Percentiles rank a stretch among this genome's conserved stretches.
Conservation (phyloP, 1,284 basidiomycete genomes). For the Malassezia equina region DNA sequence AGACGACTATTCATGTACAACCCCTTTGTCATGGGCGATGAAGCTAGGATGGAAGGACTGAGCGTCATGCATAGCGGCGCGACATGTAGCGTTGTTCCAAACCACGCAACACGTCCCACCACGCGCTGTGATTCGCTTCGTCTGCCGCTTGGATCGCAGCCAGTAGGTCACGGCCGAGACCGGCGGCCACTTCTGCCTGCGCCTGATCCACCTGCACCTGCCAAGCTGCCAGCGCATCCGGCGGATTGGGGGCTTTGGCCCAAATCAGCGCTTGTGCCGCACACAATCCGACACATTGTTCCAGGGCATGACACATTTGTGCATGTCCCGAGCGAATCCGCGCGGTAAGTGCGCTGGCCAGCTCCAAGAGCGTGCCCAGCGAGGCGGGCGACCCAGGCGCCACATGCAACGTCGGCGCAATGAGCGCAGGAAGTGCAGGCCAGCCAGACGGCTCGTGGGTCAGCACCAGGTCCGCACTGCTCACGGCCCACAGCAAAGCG, state of each 20-base stretch:
- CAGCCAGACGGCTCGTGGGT: slow-evolving; percentile 61
- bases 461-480: slow-evolving; percentile 61
- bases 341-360: slow-evolving; percentile 1
- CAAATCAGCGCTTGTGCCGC: slow-evolving; percentile 14
- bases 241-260: slow-evolving; percentile 2
- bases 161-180: slow-evolving; percentile 13
- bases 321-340: neutral
- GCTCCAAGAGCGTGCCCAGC: slow-evolving; percentile 38
- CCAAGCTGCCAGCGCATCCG: neutral
- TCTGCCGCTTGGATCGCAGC: slow-evolving; percentile 14
- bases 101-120: slow-evolving; percentile 2
- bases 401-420: slow-evolving; percentile 27
- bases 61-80: neutral
- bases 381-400: slow-evolving; percentile 28
- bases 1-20: too few species aligned
- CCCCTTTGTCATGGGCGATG: neutral
- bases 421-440: slow-evolving; percentile 53
- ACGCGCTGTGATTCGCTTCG: neutral
- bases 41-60: too few species aligned
- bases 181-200: slow-evolving; percentile 10
- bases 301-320: neutral
- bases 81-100: slow-evolving; percentile 2
- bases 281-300: slow-evolving; percentile 12
- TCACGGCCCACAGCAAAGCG: slow-evolving; percentile 61
- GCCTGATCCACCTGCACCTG: slow-evolving; percentile 1